Evolutionary conservation across 768 basidiomycete species (phyloP).

Genomic region (Cystofilobasidium ferigula): DNA sequence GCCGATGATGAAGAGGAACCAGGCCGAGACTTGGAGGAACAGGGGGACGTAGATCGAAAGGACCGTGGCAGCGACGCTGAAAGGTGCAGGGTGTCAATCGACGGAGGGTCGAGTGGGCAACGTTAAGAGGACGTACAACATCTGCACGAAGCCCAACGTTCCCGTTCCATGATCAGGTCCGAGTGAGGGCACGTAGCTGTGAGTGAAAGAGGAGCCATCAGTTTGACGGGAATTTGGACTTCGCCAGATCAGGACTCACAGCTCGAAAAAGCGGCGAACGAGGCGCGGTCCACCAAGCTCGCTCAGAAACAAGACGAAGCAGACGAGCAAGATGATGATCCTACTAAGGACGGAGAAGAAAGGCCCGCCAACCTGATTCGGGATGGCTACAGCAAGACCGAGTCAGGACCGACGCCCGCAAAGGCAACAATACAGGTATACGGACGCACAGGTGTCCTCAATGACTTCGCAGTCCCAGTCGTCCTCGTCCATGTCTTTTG

Average conservation of each 20-base stretch:
- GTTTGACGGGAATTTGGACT: too few species aligned
- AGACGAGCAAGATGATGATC: slow-evolving; percentile 75
- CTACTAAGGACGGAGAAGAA: slow-evolving; percentile 88
- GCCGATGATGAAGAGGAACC: slow-evolving; percentile 84
- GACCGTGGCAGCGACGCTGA: slow-evolving; percentile 47
- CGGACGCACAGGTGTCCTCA: slow-evolving; percentile 42
- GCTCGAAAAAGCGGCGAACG: slow-evolving; percentile 51
- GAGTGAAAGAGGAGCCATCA: not conserved
- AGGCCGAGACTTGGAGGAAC: slow-evolving; percentile 80
- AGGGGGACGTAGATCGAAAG: slow-evolving; percentile 60
- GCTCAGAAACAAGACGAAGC: slow-evolving; percentile 65
- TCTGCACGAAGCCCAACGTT: slow-evolving; percentile 74
- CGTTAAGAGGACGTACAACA: slow-evolving; percentile 48
- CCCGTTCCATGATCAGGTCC: slow-evolving; percentile 76
- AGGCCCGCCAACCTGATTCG: slow-evolving; percentile 76
- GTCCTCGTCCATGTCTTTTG: slow-evolving; percentile 19
- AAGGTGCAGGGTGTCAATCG: not conserved
- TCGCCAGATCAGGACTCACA: not conserved
- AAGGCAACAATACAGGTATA: too few species aligned
- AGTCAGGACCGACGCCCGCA: too few species aligned
- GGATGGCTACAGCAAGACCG: slow-evolving; percentile 49
- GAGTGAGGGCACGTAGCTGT: slow-evolving; percentile 69
- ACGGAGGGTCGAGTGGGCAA: not conserved
- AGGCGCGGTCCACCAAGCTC: slow-evolving; percentile 65
- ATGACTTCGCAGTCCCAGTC: slow-evolving; percentile 63